These are phyloP conservation scores for Paramyrothecium sp. DNA, from an alignment of 2,329 filamentous ascomycete species.

Conservation along the genomic window DNA sequence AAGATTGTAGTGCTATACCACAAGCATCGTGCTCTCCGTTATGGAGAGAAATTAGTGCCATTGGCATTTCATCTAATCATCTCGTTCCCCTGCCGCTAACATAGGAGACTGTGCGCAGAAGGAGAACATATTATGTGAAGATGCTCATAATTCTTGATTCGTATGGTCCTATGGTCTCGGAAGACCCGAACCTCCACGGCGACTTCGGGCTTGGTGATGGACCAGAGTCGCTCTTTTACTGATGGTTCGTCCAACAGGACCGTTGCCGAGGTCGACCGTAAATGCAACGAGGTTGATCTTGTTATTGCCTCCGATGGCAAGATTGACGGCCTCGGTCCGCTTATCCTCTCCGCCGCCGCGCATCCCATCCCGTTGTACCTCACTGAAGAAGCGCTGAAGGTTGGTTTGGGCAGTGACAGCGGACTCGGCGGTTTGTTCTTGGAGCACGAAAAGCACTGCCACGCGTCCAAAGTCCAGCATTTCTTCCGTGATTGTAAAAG, in stretches of 20 bases:
- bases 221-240: conserved; percentile 12
- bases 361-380: conserved; percentile 23
- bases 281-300: conserved; percentile 51
- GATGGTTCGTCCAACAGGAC: conserved; percentile 22
- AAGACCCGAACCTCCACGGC: background rate
- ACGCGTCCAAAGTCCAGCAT: conserved; percentile 64
- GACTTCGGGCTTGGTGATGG: background rate
- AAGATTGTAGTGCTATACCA: conserved; percentile 14
- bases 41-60: background rate
- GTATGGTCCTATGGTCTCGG: background rate
- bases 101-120: no score
- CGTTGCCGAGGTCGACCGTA: conserved; percentile 35
- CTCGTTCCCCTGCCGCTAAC: background rate
- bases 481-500: conserved; percentile 52
- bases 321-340: conserved; percentile 35
- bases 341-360: conserved; percentile 29
- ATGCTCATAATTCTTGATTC: no score
- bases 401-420: conserved; percentile 53
- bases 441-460: conserved; percentile 60
- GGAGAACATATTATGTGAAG: no score
- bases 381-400: conserved; percentile 55
- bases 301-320: conserved; percentile 42
- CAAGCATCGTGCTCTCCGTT: conserved; percentile 15
- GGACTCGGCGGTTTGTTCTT: conserved; percentile 47
- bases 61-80: background rate